Percentiles rank a stretch among this genome's conserved stretches.
These are phyloP conservation scores for Periconia sp. DNA, from an alignment of 2,329 filamentous ascomycete genomes.

Conservation along the genomic window DNA sequence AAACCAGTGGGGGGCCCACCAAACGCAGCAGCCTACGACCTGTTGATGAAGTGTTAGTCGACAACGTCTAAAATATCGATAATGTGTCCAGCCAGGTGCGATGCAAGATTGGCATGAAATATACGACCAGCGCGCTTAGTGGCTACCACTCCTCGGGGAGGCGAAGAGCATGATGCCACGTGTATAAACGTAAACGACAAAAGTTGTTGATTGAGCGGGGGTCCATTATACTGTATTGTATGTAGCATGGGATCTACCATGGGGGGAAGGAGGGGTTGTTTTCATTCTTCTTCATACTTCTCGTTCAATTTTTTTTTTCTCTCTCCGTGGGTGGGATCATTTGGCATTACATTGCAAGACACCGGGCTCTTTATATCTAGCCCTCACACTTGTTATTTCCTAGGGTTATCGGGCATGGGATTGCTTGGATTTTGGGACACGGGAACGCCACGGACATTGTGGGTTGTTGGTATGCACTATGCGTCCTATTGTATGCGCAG, in stretches of 20 bases:
- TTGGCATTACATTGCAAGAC: neutral
- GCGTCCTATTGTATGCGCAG: conserved; percentile 2
- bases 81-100: neutral
- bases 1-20: conserved; percentile 61
- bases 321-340: neutral
- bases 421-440: neutral
- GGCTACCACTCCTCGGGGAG: conserved; percentile 6
- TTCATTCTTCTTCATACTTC: neutral
- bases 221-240: neutral
- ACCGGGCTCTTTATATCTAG: neutral
- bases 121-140: neutral
- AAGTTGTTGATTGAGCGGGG: neutral
- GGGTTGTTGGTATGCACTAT: neutral
- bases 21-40: conserved; percentile 13
- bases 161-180: neutral
- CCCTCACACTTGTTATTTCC: neutral
- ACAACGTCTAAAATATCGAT: conserved; percentile 1
- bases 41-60: conserved; percentile 13
- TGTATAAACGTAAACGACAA: neutral
- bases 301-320: neutral
- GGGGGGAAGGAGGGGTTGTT: neutral
- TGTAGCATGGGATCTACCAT: neutral
- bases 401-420: neutral
- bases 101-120: conserved; percentile 12
- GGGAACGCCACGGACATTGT: neutral